These are phyloP conservation scores for Penicillium italicum DNA, from an alignment of 2,329 filamentous ascomycete species.

Conservation along the genomic window DNA sequence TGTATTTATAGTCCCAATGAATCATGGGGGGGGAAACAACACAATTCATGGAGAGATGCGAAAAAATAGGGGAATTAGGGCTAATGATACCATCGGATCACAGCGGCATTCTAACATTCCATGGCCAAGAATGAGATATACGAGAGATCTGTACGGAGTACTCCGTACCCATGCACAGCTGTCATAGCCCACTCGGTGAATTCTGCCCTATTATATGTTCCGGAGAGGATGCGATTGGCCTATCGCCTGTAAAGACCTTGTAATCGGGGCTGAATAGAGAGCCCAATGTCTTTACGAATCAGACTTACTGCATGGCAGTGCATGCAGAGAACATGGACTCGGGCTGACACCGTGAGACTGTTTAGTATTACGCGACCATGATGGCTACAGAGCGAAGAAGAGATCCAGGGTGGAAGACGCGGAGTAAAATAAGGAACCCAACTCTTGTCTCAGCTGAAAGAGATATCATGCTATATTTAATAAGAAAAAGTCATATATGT, in stretches of 20 bases:
- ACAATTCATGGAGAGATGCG: background rate
- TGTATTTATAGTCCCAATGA: background rate
- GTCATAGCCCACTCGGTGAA: conserved; percentile 6
- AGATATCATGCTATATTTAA: too few relatives aligned
- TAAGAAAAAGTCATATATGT: too few relatives aligned
- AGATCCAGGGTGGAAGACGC: background rate
- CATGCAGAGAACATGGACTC: background rate
- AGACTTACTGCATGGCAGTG: background rate
- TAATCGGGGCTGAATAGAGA: conserved; percentile 13
- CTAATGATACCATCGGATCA: background rate
- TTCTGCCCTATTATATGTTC: conserved; percentile 10
- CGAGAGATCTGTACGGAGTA: background rate
- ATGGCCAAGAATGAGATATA: conserved; percentile 7
- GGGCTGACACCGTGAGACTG: conserved; percentile 1
- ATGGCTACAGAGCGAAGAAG: background rate
- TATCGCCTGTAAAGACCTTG: conserved; percentile 7
- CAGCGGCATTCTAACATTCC: conserved; percentile 2
- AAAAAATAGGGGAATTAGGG: background rate
- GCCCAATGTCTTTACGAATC: background rate
- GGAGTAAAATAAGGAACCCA: conserved; percentile 1
- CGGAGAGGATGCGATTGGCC: conserved; percentile 20
- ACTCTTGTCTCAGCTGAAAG: conserved; percentile 2
- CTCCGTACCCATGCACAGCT: background rate
- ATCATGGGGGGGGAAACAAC: background rate
- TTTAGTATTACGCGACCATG: background rate